Evolutionary conservation across 495 filamentous ascomycete species (phyloP).

Genomic region (Lophiotrema nucula): DNA sequence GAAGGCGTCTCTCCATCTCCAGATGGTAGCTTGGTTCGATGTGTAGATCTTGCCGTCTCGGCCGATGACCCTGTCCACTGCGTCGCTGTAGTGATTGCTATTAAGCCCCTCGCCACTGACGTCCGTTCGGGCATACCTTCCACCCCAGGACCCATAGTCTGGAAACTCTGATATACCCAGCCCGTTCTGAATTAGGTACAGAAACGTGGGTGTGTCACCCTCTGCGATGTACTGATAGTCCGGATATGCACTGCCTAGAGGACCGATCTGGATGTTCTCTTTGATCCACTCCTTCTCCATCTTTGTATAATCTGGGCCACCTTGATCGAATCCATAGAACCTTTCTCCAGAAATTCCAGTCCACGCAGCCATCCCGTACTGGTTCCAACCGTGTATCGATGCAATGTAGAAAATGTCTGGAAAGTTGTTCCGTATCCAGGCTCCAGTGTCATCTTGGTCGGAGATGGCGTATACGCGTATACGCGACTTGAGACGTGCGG

Average conservation of each 20-base stretch:
- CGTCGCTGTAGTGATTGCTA: constrained; percentile 45
- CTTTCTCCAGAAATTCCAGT: constrained; percentile 48
- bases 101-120: constrained; percentile 17
- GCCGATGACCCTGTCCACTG: constrained; percentile 45
- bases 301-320: constrained; percentile 46
- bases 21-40: constrained; percentile 51
- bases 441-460: constrained; percentile 52
- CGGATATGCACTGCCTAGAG: constrained; percentile 45
- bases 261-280: constrained; percentile 49
- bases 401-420: constrained; percentile 50
- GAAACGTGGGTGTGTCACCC: constrained; percentile 50
- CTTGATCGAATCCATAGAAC: constrained; percentile 47
- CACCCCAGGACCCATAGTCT: constrained; percentile 51
- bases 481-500: constrained; percentile 39
- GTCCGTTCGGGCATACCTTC: constrained; percentile 42
- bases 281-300: constrained; percentile 48
- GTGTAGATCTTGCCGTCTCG: constrained; percentile 41
- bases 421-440: constrained; percentile 49
- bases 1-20: constrained; percentile 51
- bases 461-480: constrained; percentile 51
- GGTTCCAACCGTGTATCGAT: constrained; percentile 49
- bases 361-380: constrained; percentile 52
- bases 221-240: constrained; percentile 47
- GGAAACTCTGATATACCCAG: constrained; percentile 47
- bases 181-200: constrained; percentile 51